Evolutionary conservation across 768 basidiomycete genomes (phyloP), one percentile per base, ranked within the genome.

Genomic region (Clitopilus passeckerianus): DNA sequence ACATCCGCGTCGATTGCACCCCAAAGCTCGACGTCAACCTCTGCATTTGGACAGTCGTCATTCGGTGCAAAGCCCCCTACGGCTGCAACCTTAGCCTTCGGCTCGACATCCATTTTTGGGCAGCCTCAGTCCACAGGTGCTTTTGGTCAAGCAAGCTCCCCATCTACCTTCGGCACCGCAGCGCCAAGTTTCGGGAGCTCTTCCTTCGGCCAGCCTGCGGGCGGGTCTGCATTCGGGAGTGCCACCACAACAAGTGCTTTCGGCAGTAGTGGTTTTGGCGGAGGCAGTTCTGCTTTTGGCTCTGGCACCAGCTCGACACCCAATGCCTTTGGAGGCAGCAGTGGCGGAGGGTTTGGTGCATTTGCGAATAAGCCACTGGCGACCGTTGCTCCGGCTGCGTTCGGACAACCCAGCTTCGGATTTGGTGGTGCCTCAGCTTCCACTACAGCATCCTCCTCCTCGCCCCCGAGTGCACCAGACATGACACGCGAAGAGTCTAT

Each of bases 401-500:
- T 76, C 58, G 70, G 72, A 15, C 71, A 74, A 57, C 54, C 65
- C 8, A 62, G 64, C 55, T 71, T 74, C 56, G 69, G 66, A 14
- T 54, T 65, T 57, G 34, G 63, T 22, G 57, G 61, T 27, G 20
- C 66, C 6, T 35, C 68, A 14, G 54, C 64, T 14, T 56, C 61
- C n/a, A 57, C 66, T 44, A 57, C 64, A 35, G 53, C 63, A 14
- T 46, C 46, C 6, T 50, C 59, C 23, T 20, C 34, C 12, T 23
- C 60, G 57, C 58, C 61, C 15, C 41, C 70, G 30, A 61, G 65
- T 33, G 44, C 70, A 8, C 66, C 73, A 6, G 64, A 70, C 33
- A 76, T 80, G 61, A 74, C 76, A 5, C 73, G 77, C 34, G 80
- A 81, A 64, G 78, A 74, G 9, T 79, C 80, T 1, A 81, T 81